Conservation (phyloP, 805 yeast genomes). For the Saccharomycopsis babjevae region DNA sequence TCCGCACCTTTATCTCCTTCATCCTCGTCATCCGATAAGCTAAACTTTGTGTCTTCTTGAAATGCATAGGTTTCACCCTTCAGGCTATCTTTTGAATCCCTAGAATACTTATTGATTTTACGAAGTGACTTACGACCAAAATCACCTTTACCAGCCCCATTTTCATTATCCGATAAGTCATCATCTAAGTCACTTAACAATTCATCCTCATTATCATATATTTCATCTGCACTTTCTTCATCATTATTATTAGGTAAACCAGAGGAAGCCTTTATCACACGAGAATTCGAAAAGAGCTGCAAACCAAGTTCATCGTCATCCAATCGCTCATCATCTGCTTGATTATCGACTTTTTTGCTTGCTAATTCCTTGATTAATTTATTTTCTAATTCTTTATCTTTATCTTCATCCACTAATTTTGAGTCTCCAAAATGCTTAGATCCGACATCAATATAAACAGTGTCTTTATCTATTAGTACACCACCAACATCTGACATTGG, state of each 20-base stretch:
- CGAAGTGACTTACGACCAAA: conserved; percentile 24
- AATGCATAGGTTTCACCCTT: conserved; percentile 31
- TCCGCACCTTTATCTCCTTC: conserved; percentile 22
- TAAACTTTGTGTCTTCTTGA: conserved; percentile 46
- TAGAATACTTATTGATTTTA: conserved; percentile 28
- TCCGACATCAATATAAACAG: conserved; percentile 86
- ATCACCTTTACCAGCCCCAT: conserved; percentile 31
- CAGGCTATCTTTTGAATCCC: conserved; percentile 28
- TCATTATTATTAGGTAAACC: conserved; percentile 19
- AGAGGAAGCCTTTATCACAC: conserved; percentile 4
- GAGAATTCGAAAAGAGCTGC: conserved; percentile 13
- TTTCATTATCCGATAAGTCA: conserved; percentile 30
- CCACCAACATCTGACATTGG: conserved; percentile 99
- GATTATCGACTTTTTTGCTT: conserved; percentile 2
- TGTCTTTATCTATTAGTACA: conserved; percentile 91
- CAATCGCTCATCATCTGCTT: conserved; percentile 20
- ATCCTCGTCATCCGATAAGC: conserved; percentile 29
- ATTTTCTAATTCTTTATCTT: conserved; percentile 13
- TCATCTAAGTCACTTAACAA: conserved; percentile 33
- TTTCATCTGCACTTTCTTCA: conserved; percentile 28
- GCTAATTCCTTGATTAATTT: conserved; percentile 12
- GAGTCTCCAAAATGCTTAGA: conserved; percentile 22
- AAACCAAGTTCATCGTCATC: conserved; percentile 7
- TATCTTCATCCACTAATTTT: conserved; percentile 11
- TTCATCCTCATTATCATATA: conserved; percentile 34